Base-by-base conservation (phyloP, 495 filamentous ascomycete genomes). In the Penicillium manginii region DNA sequence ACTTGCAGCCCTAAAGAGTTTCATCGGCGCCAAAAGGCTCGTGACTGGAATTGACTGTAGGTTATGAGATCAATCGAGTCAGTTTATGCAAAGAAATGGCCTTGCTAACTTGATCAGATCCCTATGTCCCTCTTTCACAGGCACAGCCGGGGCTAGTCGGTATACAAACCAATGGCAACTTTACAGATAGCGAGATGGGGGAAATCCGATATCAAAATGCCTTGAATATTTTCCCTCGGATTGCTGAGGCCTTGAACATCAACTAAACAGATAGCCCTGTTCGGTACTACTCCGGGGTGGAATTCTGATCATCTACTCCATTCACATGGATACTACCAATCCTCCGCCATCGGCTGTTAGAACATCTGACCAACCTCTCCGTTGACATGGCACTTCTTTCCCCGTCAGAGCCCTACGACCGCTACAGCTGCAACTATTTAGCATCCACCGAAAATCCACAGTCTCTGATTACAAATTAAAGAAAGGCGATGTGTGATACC, bases 31-130 rank as follows among this genome's bases (percentile, higher is more conserved):
- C n/a, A 53, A 49, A 2, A 17, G 55, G 23, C 35, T 62, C 18
- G 35, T 64, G 22, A 62, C 61, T 26, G 65, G 65, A n/a, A 60
- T 45, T 17, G 65, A 67, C 45, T 64, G 61, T 67, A 50, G 29
- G 61, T 43, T 17, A 19, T 43, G 8, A 17, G 15, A n/a, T 43
- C 35, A 3, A 37, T 19, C n/a, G 10, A 18, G 40, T 19, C 15
- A 2, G 8, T 43, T 7, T 43, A 29, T 29, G 9, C 17, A 18
- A 43, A 21, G 17, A 4, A 43, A 43, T 32, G 19, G 8, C 12
- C 22, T 31, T 57, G 23, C 33, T 60, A 15, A 60, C 21, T 10
- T 29, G 12, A 26, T n/a, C 22, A 65, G 63, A 62, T 57, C 63
- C 63, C 0, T 62, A 65, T 54, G 56, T 65, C 12, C 63, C 63